Evolutionary conservation across 257 asterid genomes (phyloP).

Genomic region (Thymus quinquecostatus): DNA sequence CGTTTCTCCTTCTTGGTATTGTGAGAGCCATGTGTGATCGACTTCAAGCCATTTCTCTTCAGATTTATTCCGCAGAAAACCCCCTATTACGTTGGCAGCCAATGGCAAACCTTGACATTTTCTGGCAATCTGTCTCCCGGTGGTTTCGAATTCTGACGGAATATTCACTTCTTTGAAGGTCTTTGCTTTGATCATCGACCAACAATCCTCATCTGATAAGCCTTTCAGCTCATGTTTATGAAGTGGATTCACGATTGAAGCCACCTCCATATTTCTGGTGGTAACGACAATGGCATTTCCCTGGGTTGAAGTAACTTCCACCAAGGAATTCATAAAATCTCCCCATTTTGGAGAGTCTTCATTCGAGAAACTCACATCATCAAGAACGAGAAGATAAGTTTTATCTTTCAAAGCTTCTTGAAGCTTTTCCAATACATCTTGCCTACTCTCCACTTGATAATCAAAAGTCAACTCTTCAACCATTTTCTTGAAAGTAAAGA

Average conservation of each 20-base stretch:
- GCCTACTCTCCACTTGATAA: neutral
- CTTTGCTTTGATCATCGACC: neutral
- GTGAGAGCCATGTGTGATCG: too few relatives aligned
- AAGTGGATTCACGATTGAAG: neutral
- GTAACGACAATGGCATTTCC: neutral
- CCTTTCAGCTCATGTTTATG: neutral
- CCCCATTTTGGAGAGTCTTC: neutral
- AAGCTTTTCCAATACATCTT: neutral
- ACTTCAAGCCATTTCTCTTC: too few relatives aligned
- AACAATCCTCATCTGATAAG: neutral
- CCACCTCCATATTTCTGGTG: neutral
- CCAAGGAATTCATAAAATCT: neutral
- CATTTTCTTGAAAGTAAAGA: neutral
- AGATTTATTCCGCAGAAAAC: too few relatives aligned
- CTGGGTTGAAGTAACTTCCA: neutral
- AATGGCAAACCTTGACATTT: too few relatives aligned
- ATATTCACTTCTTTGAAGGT: too few relatives aligned
- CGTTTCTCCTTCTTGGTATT: too few relatives aligned
- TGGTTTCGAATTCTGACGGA: too few relatives aligned
- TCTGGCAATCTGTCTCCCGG: too few relatives aligned
- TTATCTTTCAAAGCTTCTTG: neutral
- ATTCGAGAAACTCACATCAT: neutral
- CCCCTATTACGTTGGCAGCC: too few relatives aligned
- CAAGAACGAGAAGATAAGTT: conserved; percentile 8
- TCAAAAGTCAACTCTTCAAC: neutral